Conservation (phyloP, 768 basidiomycete species). For the Tylopilus subfusipes region DNA sequence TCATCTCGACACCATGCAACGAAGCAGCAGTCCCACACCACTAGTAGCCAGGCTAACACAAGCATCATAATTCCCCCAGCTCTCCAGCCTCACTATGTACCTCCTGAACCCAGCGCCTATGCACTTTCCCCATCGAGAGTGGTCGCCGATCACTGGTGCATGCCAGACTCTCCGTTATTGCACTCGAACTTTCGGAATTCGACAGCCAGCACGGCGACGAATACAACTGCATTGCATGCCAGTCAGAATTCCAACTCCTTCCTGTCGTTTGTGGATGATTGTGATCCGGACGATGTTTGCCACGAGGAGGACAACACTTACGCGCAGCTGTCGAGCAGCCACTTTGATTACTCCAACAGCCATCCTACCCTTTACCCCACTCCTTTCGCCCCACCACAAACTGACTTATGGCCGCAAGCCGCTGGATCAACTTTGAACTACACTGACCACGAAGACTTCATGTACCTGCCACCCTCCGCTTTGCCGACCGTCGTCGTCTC, state of each 20-base stretch:
- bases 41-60: neutral
- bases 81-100: constrained; percentile 10
- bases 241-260: constrained; percentile 25
- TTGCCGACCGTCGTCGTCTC: constrained; percentile 58
- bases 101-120: neutral
- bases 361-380: neutral
- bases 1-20: constrained; percentile 41
- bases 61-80: neutral
- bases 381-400: neutral
- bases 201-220: constrained; percentile 34
- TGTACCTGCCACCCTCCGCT: constrained; percentile 21
- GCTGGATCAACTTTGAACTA: neutral
- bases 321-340: neutral
- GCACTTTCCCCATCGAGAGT: constrained; percentile 11
- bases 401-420: constrained; percentile 19
- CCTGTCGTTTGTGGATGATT: constrained; percentile 28
- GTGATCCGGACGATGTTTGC: constrained; percentile 31
- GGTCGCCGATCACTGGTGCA: neutral
- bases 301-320: constrained; percentile 46
- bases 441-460: constrained; percentile 10
- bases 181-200: constrained; percentile 48
- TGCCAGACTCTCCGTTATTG: constrained; percentile 45
- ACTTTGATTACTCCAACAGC: neutral
- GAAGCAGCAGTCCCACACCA: constrained; percentile 2
- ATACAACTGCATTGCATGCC: constrained; percentile 8